Conservation (phyloP, 202 grass and related monocot genomes). For the Schoenoplectus tabernaemontani region DNA sequence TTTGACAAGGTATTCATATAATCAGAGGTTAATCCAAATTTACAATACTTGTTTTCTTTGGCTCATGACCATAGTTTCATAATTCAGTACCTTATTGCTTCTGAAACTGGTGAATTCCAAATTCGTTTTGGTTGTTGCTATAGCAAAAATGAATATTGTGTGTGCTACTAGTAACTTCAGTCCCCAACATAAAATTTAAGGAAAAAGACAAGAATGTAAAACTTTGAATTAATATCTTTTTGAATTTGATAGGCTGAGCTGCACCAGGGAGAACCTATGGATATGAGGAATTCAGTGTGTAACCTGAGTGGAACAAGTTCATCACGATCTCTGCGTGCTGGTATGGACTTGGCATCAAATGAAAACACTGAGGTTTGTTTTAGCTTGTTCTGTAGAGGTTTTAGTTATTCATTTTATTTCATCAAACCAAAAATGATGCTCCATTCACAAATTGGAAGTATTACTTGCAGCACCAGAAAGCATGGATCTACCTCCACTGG, state of each 20-base stretch:
- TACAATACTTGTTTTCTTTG: neutral
- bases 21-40: neutral
- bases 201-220: neutral
- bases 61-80: neutral
- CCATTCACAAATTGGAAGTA: neutral
- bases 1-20: constrained; percentile 1
- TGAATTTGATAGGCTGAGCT: neutral
- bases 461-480: neutral
- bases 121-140: neutral
- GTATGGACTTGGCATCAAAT: neutral
- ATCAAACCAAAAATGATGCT: neutral
- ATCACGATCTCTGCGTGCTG: neutral
- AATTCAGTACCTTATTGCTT: neutral
- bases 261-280: neutral
- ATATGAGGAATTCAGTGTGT: neutral
- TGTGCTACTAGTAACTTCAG: neutral
- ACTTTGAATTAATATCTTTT: neutral
- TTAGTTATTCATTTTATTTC: neutral
- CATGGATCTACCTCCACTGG: neutral
- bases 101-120: neutral
- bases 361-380: constrained; percentile 20
- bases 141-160: neutral
- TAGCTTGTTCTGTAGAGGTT: neutral
- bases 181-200: neutral
- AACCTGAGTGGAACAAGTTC: neutral